phyloP scores from a whole-genome alignment of 2,329 filamentous ascomycete species.

The Chaetomium sp. region DNA sequence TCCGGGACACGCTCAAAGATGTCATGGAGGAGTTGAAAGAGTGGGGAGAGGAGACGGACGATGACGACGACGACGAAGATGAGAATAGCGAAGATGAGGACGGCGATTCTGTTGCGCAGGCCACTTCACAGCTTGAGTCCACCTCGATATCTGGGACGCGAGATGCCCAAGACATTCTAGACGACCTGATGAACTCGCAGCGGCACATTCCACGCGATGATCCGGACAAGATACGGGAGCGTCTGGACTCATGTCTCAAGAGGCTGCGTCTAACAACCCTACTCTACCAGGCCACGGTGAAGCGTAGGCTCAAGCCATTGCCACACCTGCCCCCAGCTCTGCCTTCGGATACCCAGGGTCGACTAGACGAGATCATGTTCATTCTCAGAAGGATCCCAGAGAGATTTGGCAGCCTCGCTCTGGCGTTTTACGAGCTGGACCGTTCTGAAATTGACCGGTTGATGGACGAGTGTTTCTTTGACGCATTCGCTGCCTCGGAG shows the following conservation, averaged over 20 bases:
- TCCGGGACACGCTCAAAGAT: conserved; percentile 75
- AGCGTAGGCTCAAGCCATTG: conserved; percentile 67
- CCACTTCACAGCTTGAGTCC: conserved; percentile 37
- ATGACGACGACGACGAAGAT: conserved; percentile 54
- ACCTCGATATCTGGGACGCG: conserved; percentile 48
- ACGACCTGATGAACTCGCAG: conserved; percentile 67
- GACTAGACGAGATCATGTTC: conserved; percentile 59
- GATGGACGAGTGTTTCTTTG: conserved; percentile 62
- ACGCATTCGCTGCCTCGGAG: conserved; percentile 59
- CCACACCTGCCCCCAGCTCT: conserved; percentile 33
- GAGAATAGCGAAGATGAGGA: conserved; percentile 48
- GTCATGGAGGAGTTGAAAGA: conserved; percentile 84
- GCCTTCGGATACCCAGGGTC: conserved; percentile 41
- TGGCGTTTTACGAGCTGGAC: conserved; percentile 71
- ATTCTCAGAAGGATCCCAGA: conserved; percentile 64
- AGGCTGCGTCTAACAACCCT: conserved; percentile 67
- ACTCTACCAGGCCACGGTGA: conserved; percentile 69
- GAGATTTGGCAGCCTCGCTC: conserved; percentile 69
- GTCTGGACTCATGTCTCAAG: conserved; percentile 65
- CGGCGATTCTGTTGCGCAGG: conserved; percentile 44
- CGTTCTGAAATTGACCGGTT: conserved; percentile 58
- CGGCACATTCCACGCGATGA: conserved; percentile 65
- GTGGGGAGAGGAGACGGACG: conserved; percentile 76
- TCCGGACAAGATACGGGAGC: conserved; percentile 63
- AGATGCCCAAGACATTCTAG: conserved; percentile 60